Conservation (phyloP, 805 yeast species). For the Torulaspora franciscae region DNA sequence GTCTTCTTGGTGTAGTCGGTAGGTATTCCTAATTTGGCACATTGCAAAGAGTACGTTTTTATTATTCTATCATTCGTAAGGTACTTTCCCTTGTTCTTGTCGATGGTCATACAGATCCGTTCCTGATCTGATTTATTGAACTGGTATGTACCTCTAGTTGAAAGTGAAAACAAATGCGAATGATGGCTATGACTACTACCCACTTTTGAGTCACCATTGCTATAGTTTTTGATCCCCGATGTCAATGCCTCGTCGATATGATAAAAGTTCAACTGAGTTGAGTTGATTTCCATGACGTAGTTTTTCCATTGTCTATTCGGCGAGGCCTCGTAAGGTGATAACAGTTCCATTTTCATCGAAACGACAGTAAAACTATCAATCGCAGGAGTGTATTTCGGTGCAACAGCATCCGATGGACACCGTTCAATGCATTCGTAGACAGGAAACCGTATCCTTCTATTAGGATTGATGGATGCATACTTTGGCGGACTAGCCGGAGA, state of each 20-base stretch:
- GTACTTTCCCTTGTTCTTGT: slow-evolving; percentile 21
- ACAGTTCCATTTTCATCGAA: slow-evolving; percentile 66
- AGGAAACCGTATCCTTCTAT: slow-evolving; percentile 33
- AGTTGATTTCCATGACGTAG: slow-evolving; percentile 68
- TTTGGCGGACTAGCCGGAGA: slow-evolving; percentile 36
- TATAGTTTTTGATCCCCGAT: slow-evolving; percentile 29
- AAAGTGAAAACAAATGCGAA: slow-evolving; percentile 16
- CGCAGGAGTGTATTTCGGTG: slow-evolving; percentile 67
- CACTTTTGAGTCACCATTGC: slow-evolving; percentile 21
- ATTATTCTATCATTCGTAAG: slow-evolving; percentile 39
- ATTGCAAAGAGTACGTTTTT: slow-evolving; percentile 76
- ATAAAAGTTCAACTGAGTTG: slow-evolving; percentile 78
- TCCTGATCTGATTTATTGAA: slow-evolving; percentile 30
- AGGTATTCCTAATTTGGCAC: slow-evolving; percentile 80
- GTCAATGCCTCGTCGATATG: slow-evolving; percentile 37
- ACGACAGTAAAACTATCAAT: slow-evolving; percentile 55
- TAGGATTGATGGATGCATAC: slow-evolving; percentile 27
- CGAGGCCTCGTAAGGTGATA: slow-evolving; percentile 70
- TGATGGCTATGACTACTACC: slow-evolving; percentile 17
- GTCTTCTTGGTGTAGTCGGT: slow-evolving; percentile 71
- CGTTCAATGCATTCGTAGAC: slow-evolving; percentile 33
- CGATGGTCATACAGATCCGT: slow-evolving; percentile 20
- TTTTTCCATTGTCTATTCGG: slow-evolving; percentile 65
- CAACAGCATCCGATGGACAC: slow-evolving; percentile 35
- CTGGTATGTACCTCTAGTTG: slow-evolving; percentile 21